Percentiles rank a stretch among this genome's conserved stretches.
These are phyloP conservation scores for Chlorella sp. DNA, from an alignment of 139 green algal genomes.

Conservation along the genomic window DNA sequence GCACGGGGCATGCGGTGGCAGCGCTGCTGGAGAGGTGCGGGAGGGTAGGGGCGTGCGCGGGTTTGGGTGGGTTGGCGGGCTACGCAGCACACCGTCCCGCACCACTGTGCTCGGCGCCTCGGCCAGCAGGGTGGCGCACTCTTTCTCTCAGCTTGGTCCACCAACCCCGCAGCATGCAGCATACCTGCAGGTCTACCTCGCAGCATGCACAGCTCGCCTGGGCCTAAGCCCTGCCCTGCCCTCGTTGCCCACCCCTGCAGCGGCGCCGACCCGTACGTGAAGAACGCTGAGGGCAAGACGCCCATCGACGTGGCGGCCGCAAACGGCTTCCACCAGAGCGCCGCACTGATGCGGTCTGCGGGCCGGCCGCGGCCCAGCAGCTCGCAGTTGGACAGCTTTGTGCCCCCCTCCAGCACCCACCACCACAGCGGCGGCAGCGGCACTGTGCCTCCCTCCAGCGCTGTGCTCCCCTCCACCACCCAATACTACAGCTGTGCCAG, in stretches of 20 bases:
- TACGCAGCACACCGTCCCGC: too few species aligned
- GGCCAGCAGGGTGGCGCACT: too few species aligned
- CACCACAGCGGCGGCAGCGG: too few species aligned
- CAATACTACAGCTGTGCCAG: too few species aligned
- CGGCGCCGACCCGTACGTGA: constrained; percentile 11
- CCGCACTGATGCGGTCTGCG: neutral
- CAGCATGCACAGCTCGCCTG: neutral
- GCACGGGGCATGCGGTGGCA: neutral
- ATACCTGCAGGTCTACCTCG: too few species aligned
- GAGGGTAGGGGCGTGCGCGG: neutral
- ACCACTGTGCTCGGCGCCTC: too few species aligned
- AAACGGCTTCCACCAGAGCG: neutral
- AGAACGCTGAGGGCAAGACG: constrained; percentile 18
- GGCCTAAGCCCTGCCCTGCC: neutral
- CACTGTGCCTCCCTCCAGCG: too few species aligned
- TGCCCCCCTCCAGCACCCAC: neutral
- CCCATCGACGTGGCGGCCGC: neutral
- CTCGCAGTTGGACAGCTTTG: neutral
- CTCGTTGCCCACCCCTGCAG: neutral
- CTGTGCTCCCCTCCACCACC: neutral
- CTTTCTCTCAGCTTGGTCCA: neutral
- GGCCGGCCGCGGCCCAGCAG: neutral
- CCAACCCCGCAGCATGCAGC: neutral
- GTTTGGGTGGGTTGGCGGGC: neutral
- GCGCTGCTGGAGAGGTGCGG: constrained; percentile 10